Base-by-base conservation (phyloP, 768 basidiomycete genomes). In the Hemileccinum impolitum region DNA sequence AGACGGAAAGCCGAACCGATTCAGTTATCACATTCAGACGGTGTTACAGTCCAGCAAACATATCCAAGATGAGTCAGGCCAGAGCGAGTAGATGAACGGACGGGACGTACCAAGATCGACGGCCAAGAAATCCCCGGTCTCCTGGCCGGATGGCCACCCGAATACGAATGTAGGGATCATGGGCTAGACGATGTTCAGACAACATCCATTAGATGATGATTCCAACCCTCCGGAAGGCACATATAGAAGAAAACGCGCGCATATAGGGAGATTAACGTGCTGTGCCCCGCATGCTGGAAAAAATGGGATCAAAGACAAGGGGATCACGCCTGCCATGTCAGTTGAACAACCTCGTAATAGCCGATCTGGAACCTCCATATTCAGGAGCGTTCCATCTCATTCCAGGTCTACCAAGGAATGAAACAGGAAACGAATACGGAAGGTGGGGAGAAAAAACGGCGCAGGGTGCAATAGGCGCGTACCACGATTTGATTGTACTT, bases 141-240 rank as follows among this genome's bases (percentile, higher is more conserved):
- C 96, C 50, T 87, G 70, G 4, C 94, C 92, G 10, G 84, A 81
- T 6, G 96, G 96, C 87, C 92, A 98, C 23, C 87, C 89, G 59
- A 98, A 97, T 42, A 98, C 96, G 67, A 75, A 99, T 0, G 96
- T 94, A 4, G 96, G 96, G 45, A 98, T 91, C 96, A 94, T 92
- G 15, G 90, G 90, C 90, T 93, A 50, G 23, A 52, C 3, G 41
- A 42, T 15, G 43, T 47, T 14, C 10, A 49, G 47, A 54, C 18
- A 28, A 25, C 17, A 31, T 14, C 17, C 39, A 47, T 56, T 40
- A 67, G 55, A 43, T 15, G 32, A 44, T 19, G 15, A 47, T 23
- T 23, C 38, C 21, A 14, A 43, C 3, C 31, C 37, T 13, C 17
- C 21, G 12, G 12, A 42, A 39, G 17, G 6, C n/a, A 23, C n/a